A percentile compares a stretch with the other conserved stretches of the same genome.
These are phyloP conservation scores for Lactarius psammicola DNA, from an alignment of 768 basidiomycete genomes.

Conservation along the genomic window DNA sequence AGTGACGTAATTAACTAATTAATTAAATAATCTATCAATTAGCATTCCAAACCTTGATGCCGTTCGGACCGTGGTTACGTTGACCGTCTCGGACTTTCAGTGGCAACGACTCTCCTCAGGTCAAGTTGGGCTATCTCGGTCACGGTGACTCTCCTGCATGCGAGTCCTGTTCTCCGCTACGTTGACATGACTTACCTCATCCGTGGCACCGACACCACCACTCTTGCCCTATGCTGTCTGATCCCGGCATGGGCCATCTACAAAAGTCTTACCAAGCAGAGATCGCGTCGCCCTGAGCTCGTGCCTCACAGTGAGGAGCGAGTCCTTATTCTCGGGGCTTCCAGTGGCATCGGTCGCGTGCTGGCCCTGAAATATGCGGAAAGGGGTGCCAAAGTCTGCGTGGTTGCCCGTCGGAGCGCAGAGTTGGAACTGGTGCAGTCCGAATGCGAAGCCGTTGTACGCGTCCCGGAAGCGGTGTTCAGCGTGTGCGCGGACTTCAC, in stretches of 20 bases:
- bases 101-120: not conserved
- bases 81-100: not conserved
- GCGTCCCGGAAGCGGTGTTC: constrained; percentile 39
- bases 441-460: constrained; percentile 49
- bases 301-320: constrained; percentile 56
- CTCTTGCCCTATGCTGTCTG: constrained; percentile 18
- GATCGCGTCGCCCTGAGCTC: constrained; percentile 36
- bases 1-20: not conserved
- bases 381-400: constrained; percentile 71
- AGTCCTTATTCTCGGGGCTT: constrained; percentile 79
- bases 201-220: not conserved
- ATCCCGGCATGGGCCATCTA: constrained; percentile 5
- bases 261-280: constrained; percentile 3
- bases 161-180: not conserved
- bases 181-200: not conserved
- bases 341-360: constrained; percentile 75
- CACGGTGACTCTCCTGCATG: not conserved
- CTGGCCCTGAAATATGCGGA: constrained; percentile 69
- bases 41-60: too few relatives aligned
- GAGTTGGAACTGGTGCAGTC: constrained; percentile 56
- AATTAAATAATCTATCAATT: not conserved
- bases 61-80: too few relatives aligned
- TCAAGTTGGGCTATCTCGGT: not conserved
- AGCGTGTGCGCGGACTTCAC: constrained; percentile 62
- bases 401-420: constrained; percentile 64